Evolutionary conservation across 345 rosid genomes (phyloP).

Genomic region (Ceriops zippeliana): DNA sequence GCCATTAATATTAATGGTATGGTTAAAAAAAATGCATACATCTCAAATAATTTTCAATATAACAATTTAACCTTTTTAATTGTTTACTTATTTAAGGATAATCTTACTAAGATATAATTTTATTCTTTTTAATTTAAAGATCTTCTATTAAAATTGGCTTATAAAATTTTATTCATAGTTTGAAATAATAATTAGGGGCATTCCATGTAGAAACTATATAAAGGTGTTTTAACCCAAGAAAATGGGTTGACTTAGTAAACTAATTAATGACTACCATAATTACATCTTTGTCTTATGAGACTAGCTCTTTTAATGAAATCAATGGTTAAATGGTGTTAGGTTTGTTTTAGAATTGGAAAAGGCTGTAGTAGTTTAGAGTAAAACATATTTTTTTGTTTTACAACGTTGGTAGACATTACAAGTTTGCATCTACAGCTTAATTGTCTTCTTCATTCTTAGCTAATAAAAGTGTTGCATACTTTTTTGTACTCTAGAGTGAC

Average conservation of each 20-base stretch:
- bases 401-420: not conserved
- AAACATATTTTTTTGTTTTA: not conserved
- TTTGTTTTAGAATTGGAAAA: not conserved
- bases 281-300: not conserved
- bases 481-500: no score
- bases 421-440: not conserved
- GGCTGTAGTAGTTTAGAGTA: not conserved
- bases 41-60: not conserved
- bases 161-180: no score
- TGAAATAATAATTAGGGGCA: no score
- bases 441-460: no score
- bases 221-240: no score
- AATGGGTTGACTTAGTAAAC: not conserved
- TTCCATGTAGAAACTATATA: no score
- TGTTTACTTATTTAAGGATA: no score
- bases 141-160: no score
- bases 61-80: no score
- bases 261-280: not conserved
- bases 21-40: not conserved
- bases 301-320: not conserved
- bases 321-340: not conserved
- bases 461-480: no score
- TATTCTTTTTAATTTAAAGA: not conserved
- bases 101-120: rapidly evolving
- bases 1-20: not conserved